These are phyloP conservation scores for Vanrija sp. DNA, from an alignment of 1,284 basidiomycete species.

Conservation along the genomic window DNA sequence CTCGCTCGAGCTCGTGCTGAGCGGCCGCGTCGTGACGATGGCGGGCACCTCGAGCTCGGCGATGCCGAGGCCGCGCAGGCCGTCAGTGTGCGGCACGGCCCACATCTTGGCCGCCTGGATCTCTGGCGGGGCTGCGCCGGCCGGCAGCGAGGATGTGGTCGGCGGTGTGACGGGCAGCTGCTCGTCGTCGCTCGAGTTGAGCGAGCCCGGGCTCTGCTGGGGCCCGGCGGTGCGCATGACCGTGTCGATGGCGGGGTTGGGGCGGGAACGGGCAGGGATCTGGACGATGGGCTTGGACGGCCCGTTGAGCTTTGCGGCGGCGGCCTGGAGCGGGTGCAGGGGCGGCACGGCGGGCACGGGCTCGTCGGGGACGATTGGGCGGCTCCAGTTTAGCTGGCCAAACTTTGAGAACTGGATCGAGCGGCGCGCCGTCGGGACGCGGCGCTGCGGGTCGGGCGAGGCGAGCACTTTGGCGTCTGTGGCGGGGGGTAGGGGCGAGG, in stretches of 20 bases:
- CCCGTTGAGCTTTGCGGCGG: background rate
- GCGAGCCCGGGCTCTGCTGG: slow-evolving; percentile 6
- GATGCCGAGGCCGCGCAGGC: slow-evolving; percentile 19
- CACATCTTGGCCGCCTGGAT: slow-evolving; percentile 6
- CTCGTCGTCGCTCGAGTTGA: slow-evolving; percentile 15
- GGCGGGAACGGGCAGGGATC: background rate
- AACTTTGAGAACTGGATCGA: slow-evolving; percentile 1
- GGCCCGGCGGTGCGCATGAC: slow-evolving; percentile 9
- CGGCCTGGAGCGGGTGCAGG: background rate
- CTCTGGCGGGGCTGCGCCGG: slow-evolving; percentile 2
- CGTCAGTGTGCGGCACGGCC: slow-evolving; percentile 14
- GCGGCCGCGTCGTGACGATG: background rate
- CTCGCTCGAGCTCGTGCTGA: background rate
- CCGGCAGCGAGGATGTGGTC: slow-evolving; percentile 1
- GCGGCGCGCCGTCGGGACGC: background rate
- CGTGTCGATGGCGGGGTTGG: slow-evolving; percentile 16
- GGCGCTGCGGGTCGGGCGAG: background rate
- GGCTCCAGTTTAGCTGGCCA: slow-evolving; percentile 25
- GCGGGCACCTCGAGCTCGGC: slow-evolving; percentile 14
- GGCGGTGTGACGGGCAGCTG: slow-evolving; percentile 15
- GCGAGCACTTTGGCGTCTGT: background rate
- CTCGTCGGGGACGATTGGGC: slow-evolving; percentile 15
- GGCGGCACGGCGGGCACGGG: background rate
- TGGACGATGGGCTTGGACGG: slow-evolving; percentile 2
- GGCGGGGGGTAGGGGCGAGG: background rate